Conservation (phyloP, 2,329 filamentous ascomycete species). For the Alternaria sp. region DNA sequence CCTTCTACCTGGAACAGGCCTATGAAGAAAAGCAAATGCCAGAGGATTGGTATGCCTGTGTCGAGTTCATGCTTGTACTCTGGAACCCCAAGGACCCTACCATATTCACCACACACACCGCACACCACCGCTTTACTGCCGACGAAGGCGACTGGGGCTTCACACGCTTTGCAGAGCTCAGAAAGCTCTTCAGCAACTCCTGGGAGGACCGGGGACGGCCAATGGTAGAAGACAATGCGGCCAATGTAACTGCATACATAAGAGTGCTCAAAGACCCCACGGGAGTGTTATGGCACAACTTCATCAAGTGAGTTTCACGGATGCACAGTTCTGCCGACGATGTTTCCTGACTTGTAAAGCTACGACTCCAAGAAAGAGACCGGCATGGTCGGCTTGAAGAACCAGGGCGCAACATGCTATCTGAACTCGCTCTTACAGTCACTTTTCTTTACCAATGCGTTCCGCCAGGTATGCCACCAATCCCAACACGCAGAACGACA, state of each 20-base stretch:
- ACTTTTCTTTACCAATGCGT: constrained; percentile 71
- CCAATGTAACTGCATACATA: constrained; percentile 83
- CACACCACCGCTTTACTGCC: constrained; percentile 94
- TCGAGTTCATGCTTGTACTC: constrained; percentile 91
- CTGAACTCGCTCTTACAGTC: constrained; percentile 58
- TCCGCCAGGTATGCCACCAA: constrained; percentile 73
- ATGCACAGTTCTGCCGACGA: neutral
- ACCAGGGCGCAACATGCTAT: constrained; percentile 80
- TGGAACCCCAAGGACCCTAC: constrained; percentile 95
- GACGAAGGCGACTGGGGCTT: constrained; percentile 99
- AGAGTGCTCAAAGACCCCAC: constrained; percentile 86
- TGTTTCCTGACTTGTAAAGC: constrained; percentile 25
- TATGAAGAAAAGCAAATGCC: constrained; percentile 77
- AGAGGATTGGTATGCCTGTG: constrained; percentile 94
- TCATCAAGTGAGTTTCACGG: constrained; percentile 64
- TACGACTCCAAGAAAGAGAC: constrained; percentile 99
- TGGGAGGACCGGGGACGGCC: constrained; percentile 75
- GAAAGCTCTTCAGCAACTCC: constrained; percentile 78
- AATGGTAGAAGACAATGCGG: constrained; percentile 76
- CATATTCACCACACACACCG: constrained; percentile 75
- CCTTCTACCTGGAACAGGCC: constrained; percentile 95
- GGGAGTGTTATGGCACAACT: constrained; percentile 89
- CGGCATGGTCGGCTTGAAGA: constrained; percentile 93
- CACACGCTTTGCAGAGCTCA: constrained; percentile 90
- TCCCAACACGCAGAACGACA: neutral